phyloP scores from a whole-genome alignment of 2,329 filamentous ascomycete genomes.

The Ceratocystis ficicola region DNA sequence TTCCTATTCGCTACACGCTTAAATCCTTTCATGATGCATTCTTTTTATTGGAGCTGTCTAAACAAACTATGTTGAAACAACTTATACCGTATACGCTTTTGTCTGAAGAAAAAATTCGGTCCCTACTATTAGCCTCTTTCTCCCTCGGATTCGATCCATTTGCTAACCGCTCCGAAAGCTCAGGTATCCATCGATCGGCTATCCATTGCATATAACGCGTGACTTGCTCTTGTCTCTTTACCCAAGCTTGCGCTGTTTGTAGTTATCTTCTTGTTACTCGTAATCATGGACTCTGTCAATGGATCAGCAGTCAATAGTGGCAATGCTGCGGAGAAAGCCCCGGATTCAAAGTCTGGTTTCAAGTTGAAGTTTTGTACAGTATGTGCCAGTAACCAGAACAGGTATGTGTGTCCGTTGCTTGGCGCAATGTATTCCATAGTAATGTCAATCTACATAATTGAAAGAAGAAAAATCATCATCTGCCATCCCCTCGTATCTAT shows the following conservation, averaged over 20 bases:
- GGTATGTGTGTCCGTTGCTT: constrained; percentile 41
- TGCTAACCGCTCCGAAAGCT: constrained; percentile 14
- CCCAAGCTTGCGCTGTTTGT: constrained; percentile 20
- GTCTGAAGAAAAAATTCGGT: constrained; percentile 28
- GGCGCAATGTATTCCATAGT: constrained; percentile 14
- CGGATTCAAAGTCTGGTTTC: constrained; percentile 41
- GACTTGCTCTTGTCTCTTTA: constrained; percentile 14
- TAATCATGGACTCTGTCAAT: constrained; percentile 11
- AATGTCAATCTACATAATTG: constrained; percentile 5
- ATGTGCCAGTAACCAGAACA: constrained; percentile 97
- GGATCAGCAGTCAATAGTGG: constrained; percentile 6
- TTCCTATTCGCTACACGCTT: neutral
- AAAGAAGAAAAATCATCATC: neutral
- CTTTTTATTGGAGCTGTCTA: constrained; percentile 68
- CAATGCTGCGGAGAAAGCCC: constrained; percentile 33
- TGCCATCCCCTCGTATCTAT: constrained; percentile 25
- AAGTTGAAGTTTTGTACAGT: constrained; percentile 96
- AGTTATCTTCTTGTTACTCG: constrained; percentile 5
- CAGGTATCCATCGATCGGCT: constrained; percentile 7
- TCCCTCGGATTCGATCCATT: constrained; percentile 21
- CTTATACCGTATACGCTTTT: constrained; percentile 44
- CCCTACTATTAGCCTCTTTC: neutral
- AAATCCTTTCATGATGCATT: constrained; percentile 34
- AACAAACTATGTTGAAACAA: constrained; percentile 48
- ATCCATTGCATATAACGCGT: constrained; percentile 6